phyloP scores from a whole-genome alignment of 2,329 filamentous ascomycete genomes.

The Stagonosporopsis tanaceti region DNA sequence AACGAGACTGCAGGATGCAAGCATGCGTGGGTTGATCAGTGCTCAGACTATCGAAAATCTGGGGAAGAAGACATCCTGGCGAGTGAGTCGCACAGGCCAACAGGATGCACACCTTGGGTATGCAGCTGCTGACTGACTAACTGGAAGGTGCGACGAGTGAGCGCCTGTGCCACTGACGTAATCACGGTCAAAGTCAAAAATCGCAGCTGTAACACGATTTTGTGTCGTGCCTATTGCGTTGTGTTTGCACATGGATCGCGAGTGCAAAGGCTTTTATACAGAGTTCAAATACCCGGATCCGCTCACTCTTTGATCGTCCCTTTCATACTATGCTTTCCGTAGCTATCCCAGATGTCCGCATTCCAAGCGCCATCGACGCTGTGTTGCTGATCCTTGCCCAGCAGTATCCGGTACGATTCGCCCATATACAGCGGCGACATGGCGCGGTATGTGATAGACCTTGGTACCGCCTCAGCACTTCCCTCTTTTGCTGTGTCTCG shows the following conservation, averaged over 20 bases:
- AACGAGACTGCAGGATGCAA: neutral
- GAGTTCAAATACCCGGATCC: neutral
- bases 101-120: neutral
- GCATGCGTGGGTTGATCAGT: neutral
- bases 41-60: neutral
- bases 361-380: conserved; percentile 25
- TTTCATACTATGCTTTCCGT: conserved; percentile 44
- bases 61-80: neutral
- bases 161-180: neutral
- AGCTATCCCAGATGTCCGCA: conserved; percentile 44
- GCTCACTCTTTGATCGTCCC: conserved; percentile 36
- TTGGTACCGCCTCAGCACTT: conserved; percentile 30
- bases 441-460: conserved; percentile 41
- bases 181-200: neutral
- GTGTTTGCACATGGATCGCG: neutral
- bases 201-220: neutral
- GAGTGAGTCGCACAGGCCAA: neutral
- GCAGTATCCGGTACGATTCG: conserved; percentile 41
- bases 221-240: neutral
- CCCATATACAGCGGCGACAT: conserved; percentile 45
- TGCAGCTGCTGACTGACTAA: neutral
- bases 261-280: neutral
- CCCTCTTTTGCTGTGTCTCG: conserved; percentile 33
- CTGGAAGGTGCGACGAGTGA: conserved; percentile 10
- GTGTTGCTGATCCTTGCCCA: conserved; percentile 20